Evolutionary conservation across 352 stramenopile genomes (phyloP).

Genomic region (Globisporangium solare): DNA sequence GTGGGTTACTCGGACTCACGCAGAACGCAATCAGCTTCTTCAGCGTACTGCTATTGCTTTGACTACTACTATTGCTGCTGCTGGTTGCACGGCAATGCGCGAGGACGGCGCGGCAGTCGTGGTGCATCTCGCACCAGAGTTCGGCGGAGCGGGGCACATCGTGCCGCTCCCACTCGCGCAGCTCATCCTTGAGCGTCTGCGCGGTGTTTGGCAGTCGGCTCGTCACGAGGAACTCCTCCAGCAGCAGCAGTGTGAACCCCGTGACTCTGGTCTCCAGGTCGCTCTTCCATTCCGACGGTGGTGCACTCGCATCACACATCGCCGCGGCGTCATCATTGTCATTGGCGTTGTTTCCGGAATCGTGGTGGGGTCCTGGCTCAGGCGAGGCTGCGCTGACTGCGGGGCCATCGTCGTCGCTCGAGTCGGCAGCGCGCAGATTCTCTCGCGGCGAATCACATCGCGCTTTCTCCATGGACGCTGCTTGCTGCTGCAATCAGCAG

Average conservation of each 20-base stretch:
- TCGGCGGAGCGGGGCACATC: slow-evolving; percentile 16
- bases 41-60: slow-evolving; percentile 25
- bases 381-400: not conserved
- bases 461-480: slow-evolving; percentile 8
- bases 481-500: too few relatives aligned
- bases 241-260: slow-evolving; percentile 43
- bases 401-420: not conserved
- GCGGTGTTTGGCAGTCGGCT: slow-evolving; percentile 32
- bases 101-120: slow-evolving; percentile 37
- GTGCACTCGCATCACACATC: not conserved
- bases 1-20: slow-evolving; percentile 15
- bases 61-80: slow-evolving; percentile 13
- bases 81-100: not conserved
- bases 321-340: not conserved
- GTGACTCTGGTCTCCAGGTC: slow-evolving; percentile 9
- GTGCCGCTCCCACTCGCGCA: slow-evolving; percentile 26
- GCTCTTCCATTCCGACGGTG: slow-evolving; percentile 2
- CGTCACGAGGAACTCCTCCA: slow-evolving; percentile 55
- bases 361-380: not conserved
- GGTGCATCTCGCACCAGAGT: slow-evolving; percentile 62
- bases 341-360: too few relatives aligned
- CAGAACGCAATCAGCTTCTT: slow-evolving; percentile 59
- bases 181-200: slow-evolving; percentile 30
- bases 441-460: not conserved
- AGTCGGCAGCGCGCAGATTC: not conserved